Evolutionary conservation across 495 filamentous ascomycete species (phyloP).

Genomic region (Xylaria palmicola): DNA sequence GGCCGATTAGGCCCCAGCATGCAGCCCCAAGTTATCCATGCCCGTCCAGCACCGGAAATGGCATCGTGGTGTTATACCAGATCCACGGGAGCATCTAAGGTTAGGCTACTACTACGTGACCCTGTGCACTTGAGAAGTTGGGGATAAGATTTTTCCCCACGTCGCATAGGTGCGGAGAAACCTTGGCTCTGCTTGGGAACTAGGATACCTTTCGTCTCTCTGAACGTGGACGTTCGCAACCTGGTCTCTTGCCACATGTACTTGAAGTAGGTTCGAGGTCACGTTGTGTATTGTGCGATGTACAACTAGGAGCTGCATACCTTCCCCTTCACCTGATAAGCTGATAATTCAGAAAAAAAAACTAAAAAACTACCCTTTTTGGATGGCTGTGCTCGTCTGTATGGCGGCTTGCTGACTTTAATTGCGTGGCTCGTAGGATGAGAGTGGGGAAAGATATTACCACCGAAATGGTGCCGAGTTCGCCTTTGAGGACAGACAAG

Average conservation of each 20-base stretch:
- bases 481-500: not conserved
- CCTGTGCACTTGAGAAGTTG: no score
- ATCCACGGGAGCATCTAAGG: no score
- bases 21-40: not conserved
- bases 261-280: not conserved
- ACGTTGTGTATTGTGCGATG: not conserved
- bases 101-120: no score
- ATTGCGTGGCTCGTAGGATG: not conserved
- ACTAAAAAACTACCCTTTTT: not conserved
- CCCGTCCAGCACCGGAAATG: no score
- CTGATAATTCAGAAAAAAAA: no score
- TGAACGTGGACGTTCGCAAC: no score
- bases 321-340: not conserved
- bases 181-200: not conserved
- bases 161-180: not conserved
- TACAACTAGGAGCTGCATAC: not conserved
- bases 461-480: conserved; percentile 4
- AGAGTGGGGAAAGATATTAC: not conserved
- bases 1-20: not conserved
- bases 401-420: not conserved
- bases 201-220: not conserved
- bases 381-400: not conserved
- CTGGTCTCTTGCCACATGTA: no score
- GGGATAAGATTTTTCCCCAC: not conserved
- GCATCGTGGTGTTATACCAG: no score